phyloP scores from a whole-genome alignment of 768 basidiomycete species.

The Sporobolomyces roseus region DNA sequence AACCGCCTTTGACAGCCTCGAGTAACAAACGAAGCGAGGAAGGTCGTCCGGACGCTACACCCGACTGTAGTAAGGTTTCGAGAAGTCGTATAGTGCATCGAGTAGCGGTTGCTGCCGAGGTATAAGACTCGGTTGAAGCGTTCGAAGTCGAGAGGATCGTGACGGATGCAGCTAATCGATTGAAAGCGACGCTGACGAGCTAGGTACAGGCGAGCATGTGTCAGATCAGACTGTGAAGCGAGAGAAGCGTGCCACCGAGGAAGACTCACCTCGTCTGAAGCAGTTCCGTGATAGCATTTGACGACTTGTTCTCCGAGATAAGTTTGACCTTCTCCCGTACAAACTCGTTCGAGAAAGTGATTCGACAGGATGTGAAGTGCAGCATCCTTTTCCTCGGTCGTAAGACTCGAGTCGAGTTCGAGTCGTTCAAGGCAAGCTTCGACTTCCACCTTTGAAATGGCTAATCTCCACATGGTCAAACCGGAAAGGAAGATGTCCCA shows the following conservation, averaged over 20 bases:
- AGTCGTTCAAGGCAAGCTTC: slow-evolving; percentile 39
- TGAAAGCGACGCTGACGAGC: slow-evolving; percentile 42
- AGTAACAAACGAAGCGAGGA: slow-evolving; percentile 18
- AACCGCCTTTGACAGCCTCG: slow-evolving; percentile 9
- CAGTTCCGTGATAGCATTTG: slow-evolving; percentile 36
- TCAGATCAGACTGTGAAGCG: too few species aligned
- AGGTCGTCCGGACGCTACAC: not conserved
- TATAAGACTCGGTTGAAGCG: not conserved
- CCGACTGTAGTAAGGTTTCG: slow-evolving; percentile 29
- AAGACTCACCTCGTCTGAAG: slow-evolving; percentile 36
- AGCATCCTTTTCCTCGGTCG: slow-evolving; percentile 15
- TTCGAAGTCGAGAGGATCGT: not conserved
- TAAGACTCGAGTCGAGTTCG: slow-evolving; percentile 29
- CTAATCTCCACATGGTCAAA: slow-evolving; percentile 37
- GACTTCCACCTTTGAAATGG: slow-evolving; percentile 38
- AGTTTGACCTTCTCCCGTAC: slow-evolving; percentile 32
- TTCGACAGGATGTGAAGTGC: slow-evolving; percentile 35
- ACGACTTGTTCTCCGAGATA: slow-evolving; percentile 41
- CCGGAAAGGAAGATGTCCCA: slow-evolving; percentile 41
- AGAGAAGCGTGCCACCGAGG: too few species aligned
- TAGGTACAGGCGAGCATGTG: not conserved
- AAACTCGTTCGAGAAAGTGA: slow-evolving; percentile 38
- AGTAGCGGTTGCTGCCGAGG: slow-evolving; percentile 12
- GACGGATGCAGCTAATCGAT: slow-evolving; percentile 24
- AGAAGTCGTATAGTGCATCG: slow-evolving; percentile 34